A percentile compares a stretch with the other conserved stretches of the same genome.
phyloP scores from a whole-genome alignment of 2,329 filamentous ascomycete genomes.

The Nigrograna mackinnonii region DNA sequence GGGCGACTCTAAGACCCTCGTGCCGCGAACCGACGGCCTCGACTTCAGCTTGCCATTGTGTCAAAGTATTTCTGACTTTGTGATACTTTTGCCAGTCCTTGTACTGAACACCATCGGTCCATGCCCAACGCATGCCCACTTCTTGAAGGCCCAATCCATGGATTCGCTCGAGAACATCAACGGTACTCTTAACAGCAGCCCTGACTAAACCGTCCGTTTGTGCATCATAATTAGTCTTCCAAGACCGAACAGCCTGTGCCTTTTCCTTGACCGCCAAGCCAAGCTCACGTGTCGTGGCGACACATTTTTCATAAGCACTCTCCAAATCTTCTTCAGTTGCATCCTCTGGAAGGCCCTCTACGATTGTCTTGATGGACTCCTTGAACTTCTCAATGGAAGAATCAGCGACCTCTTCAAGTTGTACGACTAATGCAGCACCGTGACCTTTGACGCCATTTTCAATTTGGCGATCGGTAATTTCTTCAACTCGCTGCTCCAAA shows the following conservation, averaged over 20 bases:
- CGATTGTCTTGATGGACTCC: conserved; percentile 62
- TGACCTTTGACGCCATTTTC: conserved; percentile 66
- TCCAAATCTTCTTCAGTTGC: conserved; percentile 57
- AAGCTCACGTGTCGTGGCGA: conserved; percentile 64
- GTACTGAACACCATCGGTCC: conserved; percentile 94
- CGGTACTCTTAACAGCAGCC: conserved; percentile 75
- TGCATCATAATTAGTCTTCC: conserved; percentile 73
- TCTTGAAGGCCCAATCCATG: conserved; percentile 85
- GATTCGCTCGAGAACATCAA: conserved; percentile 80
- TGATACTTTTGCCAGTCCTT: conserved; percentile 98
- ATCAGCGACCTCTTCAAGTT: conserved; percentile 70
- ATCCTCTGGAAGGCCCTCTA: conserved; percentile 60
- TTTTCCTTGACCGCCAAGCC: conserved; percentile 75
- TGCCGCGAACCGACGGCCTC: conserved; percentile 76
- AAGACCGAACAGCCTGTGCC: conserved; percentile 75
- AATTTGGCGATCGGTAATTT: conserved; percentile 76
- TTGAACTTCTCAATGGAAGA: conserved; percentile 69
- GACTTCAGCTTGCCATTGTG: conserved; percentile 83
- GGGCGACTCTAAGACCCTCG: conserved; percentile 69
- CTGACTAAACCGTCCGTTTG: conserved; percentile 71
- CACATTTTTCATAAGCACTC: conserved; percentile 56
- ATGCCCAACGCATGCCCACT: conserved; percentile 92
- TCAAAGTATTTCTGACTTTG: conserved; percentile 78
- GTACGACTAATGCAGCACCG: conserved; percentile 67
- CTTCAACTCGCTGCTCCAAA: conserved; percentile 62